Evolutionary conservation across 345 rosid genomes (phyloP).

Genomic region (Physaria fendleri): DNA sequence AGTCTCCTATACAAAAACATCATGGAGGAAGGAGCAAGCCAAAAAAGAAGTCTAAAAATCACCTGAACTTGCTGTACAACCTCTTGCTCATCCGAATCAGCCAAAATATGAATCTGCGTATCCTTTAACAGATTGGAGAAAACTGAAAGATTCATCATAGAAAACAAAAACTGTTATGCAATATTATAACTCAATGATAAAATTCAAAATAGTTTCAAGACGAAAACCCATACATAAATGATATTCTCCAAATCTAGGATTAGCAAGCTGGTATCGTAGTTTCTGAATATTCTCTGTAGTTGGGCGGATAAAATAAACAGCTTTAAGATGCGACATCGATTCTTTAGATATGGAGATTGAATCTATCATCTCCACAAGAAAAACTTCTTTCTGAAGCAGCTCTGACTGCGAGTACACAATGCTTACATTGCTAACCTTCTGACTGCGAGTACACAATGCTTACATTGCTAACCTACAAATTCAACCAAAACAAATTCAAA

Average conservation of each 20-base stretch:
- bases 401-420: slow-evolving; percentile 93
- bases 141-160: slow-evolving; percentile 46
- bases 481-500: not conserved
- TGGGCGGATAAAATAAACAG: slow-evolving; percentile 85
- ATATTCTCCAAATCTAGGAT: slow-evolving; percentile 88
- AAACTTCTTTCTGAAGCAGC: slow-evolving; percentile 91
- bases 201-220: not conserved
- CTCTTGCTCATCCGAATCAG: slow-evolving; percentile 98
- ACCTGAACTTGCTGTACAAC: slow-evolving; percentile 97
- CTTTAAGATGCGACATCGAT: slow-evolving; percentile 93
- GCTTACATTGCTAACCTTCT: slow-evolving; percentile 82
- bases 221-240: slow-evolving; percentile 58
- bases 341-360: slow-evolving; percentile 76
- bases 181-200: slow-evolving; percentile 1
- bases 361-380: slow-evolving; percentile 84
- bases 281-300: slow-evolving; percentile 80
- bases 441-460: slow-evolving; percentile 94
- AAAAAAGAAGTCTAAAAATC: not conserved
- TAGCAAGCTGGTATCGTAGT: slow-evolving; percentile 69
- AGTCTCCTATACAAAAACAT: not conserved
- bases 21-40: not conserved
- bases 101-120: slow-evolving; percentile 92
- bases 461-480: slow-evolving; percentile 71
- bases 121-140: slow-evolving; percentile 95
- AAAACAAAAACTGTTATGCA: not conserved